Percentiles rank a stretch among this genome's conserved stretches.
Conservation (phyloP, 2,329 filamentous ascomycete genomes). For the Fusarium lyarnte region DNA sequence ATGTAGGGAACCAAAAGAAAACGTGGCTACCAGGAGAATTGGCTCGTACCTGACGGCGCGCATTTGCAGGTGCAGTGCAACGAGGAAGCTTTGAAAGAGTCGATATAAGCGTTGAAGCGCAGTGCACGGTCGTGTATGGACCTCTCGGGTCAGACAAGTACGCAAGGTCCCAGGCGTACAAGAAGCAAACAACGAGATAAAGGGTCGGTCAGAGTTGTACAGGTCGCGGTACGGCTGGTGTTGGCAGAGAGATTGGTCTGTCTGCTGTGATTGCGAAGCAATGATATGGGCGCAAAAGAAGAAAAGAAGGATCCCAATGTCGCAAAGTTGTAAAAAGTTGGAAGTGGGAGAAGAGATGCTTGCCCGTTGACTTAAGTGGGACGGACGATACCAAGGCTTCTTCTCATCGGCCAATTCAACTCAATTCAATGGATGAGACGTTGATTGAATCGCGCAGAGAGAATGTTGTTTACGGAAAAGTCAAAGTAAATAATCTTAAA, state of each 20-base stretch:
- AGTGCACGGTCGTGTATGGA: slow-evolving; percentile 13
- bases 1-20: background rate
- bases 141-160: slow-evolving; percentile 17
- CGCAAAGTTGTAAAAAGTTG: slow-evolving; percentile 24
- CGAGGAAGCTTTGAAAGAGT: background rate
- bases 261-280: background rate
- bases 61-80: slow-evolving; percentile 30
- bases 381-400: slow-evolving; percentile 27
- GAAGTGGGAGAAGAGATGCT: slow-evolving; percentile 17
- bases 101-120: slow-evolving; percentile 16
- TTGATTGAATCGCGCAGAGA: too few relatives aligned
- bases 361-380: slow-evolving; percentile 24
- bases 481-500: slow-evolving; percentile 31
- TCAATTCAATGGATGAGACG: too few relatives aligned
- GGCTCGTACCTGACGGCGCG: slow-evolving; percentile 34
- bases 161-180: slow-evolving; percentile 26
- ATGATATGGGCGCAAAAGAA: background rate
- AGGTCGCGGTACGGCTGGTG: background rate
- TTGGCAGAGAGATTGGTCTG: slow-evolving; percentile 1
- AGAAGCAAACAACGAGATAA: slow-evolving; percentile 23
- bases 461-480: slow-evolving; percentile 9
- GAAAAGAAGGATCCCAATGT: background rate
- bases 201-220: slow-evolving; percentile 10
- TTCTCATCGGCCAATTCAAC: background rate
- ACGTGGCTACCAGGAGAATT: slow-evolving; percentile 6